Percentiles rank a stretch among this genome's conserved stretches.
These are phyloP conservation scores for Bertia moriformis DNA, from an alignment of 2,329 filamentous ascomycete species.

Conservation along the genomic window DNA sequence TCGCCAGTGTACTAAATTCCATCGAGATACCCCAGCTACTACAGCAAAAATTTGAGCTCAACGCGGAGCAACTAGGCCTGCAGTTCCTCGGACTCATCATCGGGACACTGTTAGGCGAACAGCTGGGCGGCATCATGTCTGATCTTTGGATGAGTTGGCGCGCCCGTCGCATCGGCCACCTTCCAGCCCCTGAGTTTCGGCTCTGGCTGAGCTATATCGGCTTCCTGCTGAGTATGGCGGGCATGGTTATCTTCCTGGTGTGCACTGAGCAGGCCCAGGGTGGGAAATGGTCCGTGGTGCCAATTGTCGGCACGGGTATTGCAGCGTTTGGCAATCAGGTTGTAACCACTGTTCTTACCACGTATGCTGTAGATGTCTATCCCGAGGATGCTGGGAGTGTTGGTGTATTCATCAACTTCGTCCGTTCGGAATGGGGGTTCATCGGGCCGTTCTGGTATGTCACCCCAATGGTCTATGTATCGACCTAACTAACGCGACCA, in stretches of 20 bases:
- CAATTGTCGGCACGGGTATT: constrained; percentile 35
- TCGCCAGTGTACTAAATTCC: constrained; percentile 33
- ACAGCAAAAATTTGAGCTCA: constrained; percentile 36
- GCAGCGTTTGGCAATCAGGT: constrained; percentile 41
- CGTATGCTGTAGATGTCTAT: constrained; percentile 44
- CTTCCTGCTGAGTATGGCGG: constrained; percentile 30
- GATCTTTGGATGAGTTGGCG: constrained; percentile 34
- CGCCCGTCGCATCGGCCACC: constrained; percentile 14
- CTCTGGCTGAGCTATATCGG: constrained; percentile 42
- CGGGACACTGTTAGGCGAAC: constrained; percentile 40
- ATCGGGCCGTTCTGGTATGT: constrained; percentile 24
- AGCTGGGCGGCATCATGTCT: constrained; percentile 34
- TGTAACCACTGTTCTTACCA: constrained; percentile 42
- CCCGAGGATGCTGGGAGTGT: constrained; percentile 33
- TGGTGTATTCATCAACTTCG: constrained; percentile 41
- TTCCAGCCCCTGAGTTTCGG: constrained; percentile 31
- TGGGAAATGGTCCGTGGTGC: constrained; percentile 37
- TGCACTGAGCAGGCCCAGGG: constrained; percentile 25
- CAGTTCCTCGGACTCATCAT: constrained; percentile 42
- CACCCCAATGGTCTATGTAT: constrained; percentile 13
- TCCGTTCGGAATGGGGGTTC: constrained; percentile 37
- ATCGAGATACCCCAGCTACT: constrained; percentile 47
- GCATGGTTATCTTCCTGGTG: constrained; percentile 37
- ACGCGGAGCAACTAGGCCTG: constrained; percentile 39
- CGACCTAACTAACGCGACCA: constrained; percentile 9